Conservation (phyloP, 2,329 filamentous ascomycete species). For the Aspergillus fumigatus region DNA sequence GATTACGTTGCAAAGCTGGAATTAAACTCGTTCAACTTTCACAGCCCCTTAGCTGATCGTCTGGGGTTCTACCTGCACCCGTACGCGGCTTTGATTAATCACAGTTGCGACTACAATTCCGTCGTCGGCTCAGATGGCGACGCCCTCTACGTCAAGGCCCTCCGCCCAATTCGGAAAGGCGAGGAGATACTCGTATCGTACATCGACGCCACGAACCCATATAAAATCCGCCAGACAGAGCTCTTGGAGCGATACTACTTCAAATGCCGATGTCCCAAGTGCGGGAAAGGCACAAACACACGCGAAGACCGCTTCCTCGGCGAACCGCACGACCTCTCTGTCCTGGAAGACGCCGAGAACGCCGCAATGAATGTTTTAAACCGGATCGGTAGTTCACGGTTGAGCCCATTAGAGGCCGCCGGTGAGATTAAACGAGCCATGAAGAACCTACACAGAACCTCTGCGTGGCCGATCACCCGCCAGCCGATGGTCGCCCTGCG, state of each 20-base stretch:
- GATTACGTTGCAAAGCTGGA: conserved; percentile 41
- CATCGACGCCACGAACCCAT: conserved; percentile 53
- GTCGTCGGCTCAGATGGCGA: conserved; percentile 54
- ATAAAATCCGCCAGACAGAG: conserved; percentile 47
- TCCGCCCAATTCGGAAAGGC: conserved; percentile 49
- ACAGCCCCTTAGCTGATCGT: conserved; percentile 52
- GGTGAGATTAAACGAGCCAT: conserved; percentile 38
- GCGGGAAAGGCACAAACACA: conserved; percentile 25
- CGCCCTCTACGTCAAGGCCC: conserved; percentile 47
- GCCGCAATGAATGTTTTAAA: conserved; percentile 24
- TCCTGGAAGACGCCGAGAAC: conserved; percentile 15
- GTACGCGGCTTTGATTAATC: conserved; percentile 52
- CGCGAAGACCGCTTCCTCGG: conserved; percentile 16
- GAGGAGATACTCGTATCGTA: conserved; percentile 61
- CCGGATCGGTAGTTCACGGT: conserved; percentile 10
- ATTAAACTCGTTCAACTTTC: conserved; percentile 56
- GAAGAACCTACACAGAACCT: conserved; percentile 34
- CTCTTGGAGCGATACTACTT: conserved; percentile 56
- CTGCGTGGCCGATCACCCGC: conserved; percentile 45
- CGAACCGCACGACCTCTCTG: conserved; percentile 8
- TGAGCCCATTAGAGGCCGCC: conserved; percentile 27
- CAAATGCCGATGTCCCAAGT: conserved; percentile 52
- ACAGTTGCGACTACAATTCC: conserved; percentile 59
- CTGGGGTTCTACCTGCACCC: conserved; percentile 58
- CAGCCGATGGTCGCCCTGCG: conserved; percentile 54